Conservation (phyloP, 441 rosid species). For the Raphanus hybrid region DNA sequence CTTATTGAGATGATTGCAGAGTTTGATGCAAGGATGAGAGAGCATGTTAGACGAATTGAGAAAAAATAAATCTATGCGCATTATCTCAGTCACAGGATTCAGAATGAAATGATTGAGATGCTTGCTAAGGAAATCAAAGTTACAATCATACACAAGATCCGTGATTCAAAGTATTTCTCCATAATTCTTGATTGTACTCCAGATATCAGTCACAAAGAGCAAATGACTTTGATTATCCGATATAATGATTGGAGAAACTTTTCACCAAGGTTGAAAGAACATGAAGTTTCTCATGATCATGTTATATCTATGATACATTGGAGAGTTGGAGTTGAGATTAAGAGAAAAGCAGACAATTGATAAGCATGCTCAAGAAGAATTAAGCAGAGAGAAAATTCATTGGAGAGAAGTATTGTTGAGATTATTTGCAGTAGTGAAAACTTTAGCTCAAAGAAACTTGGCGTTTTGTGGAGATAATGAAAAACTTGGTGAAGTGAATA, state of each 20-base stretch:
- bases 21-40: neutral
- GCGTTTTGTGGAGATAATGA: neutral
- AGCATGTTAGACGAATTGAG: neutral
- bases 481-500: neutral
- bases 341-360: conserved; percentile 5
- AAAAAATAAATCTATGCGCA: neutral
- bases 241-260: conserved; percentile 5
- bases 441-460: neutral
- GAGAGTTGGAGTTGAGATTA: conserved; percentile 9
- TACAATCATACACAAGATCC: neutral
- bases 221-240: conserved; percentile 3
- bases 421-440: neutral
- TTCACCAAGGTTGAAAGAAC: conserved; percentile 18
- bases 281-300: neutral
- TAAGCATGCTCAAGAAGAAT: neutral
- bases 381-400: too few species aligned
- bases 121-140: neutral
- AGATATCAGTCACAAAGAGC: neutral
- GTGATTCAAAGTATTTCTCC: neutral
- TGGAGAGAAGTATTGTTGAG: neutral
- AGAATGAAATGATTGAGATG: neutral
- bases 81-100: neutral
- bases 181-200: neutral
- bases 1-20: neutral
- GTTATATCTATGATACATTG: conserved; percentile 14